phyloP scores from a whole-genome alignment of 495 filamentous ascomycete species.

The Talaromyces liani region DNA sequence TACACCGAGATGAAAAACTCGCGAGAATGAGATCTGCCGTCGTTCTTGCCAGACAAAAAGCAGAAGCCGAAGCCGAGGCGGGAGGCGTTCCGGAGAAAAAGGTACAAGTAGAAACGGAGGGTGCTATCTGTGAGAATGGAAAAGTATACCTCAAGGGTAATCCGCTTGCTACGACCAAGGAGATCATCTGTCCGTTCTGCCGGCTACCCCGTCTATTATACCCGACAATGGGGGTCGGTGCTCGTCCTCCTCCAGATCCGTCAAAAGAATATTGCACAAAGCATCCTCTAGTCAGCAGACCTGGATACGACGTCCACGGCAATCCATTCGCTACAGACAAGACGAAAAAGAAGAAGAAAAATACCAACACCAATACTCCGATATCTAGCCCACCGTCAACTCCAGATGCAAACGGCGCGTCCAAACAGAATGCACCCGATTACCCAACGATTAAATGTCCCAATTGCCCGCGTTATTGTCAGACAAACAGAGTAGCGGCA shows the following conservation, averaged over 20 bases:
- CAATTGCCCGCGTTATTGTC: slow-evolving; percentile 53
- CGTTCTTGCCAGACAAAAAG: slow-evolving; percentile 60
- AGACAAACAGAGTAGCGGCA: slow-evolving; percentile 56
- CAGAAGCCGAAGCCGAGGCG: slow-evolving; percentile 41
- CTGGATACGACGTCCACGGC: slow-evolving; percentile 76
- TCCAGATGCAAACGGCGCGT: slow-evolving; percentile 33
- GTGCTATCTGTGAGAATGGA: slow-evolving; percentile 64
- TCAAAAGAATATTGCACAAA: slow-evolving; percentile 66
- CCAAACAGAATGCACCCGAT: slow-evolving; percentile 33
- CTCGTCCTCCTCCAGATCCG: slow-evolving; percentile 50
- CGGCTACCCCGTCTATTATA: slow-evolving; percentile 56
- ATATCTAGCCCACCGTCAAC: slow-evolving; percentile 40
- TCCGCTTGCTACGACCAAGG: slow-evolving; percentile 62
- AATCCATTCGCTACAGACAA: slow-evolving; percentile 61
- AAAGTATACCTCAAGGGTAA: slow-evolving; percentile 68
- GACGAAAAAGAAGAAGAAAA: slow-evolving; percentile 45
- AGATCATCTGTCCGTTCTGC: slow-evolving; percentile 61
- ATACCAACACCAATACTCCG: slow-evolving; percentile 41
- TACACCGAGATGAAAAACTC: slow-evolving; percentile 67
- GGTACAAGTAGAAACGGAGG: slow-evolving; percentile 56
- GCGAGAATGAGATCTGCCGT: slow-evolving; percentile 67
- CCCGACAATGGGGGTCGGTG: slow-evolving; percentile 53
- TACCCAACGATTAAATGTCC: slow-evolving; percentile 68
- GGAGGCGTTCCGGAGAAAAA: slow-evolving; percentile 28
- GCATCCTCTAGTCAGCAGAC: slow-evolving; percentile 63